These are phyloP conservation scores for Curvularia sp. DNA, from an alignment of 2,329 filamentous ascomycete species.

Conservation along the genomic window DNA sequence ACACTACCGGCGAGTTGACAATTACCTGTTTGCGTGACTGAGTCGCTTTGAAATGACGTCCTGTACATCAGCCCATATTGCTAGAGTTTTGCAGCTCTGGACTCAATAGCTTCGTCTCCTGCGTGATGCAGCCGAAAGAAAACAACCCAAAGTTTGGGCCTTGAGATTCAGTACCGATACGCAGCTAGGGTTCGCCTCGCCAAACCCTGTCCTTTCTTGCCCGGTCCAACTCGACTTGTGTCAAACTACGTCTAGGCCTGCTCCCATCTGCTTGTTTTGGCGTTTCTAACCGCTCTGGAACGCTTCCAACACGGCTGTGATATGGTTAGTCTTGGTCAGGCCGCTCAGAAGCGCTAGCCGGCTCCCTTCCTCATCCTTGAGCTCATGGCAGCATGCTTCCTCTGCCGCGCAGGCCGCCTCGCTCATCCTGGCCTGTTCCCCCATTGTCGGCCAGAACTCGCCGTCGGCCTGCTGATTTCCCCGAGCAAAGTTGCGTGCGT, in stretches of 20 bases:
- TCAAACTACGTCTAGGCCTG: constrained; percentile 43
- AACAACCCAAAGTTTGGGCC: constrained; percentile 19
- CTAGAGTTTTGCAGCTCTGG: constrained; percentile 29
- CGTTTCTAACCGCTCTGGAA: constrained; percentile 35
- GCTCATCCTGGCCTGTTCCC: constrained; percentile 18
- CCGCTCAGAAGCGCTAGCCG: constrained; percentile 18
- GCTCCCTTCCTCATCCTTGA: constrained; percentile 2
- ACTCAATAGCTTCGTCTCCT: constrained; percentile 39
- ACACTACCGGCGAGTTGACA: constrained; percentile 5
- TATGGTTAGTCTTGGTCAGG: constrained; percentile 20
- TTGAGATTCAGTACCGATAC: constrained; percentile 22
- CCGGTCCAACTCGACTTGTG: constrained; percentile 36
- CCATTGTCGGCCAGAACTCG: constrained; percentile 12
- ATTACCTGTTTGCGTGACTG: constrained; percentile 29
- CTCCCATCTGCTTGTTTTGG: constrained; percentile 30
- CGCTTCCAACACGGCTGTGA: constrained; percentile 22
- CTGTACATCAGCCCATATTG: constrained; percentile 37
- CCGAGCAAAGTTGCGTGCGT: constrained; percentile 20
- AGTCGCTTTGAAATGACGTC: constrained; percentile 33
- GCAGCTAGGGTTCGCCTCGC: constrained; percentile 31
- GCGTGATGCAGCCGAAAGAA: constrained; percentile 34
- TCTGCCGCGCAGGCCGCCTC: constrained; percentile 19
- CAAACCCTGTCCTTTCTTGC: constrained; percentile 36
- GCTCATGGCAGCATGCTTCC: constrained; percentile 9
- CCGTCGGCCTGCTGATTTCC: constrained; percentile 17